phyloP scores from a whole-genome alignment of 2,329 filamentous ascomycete species.

The Cladosporium sp. region DNA sequence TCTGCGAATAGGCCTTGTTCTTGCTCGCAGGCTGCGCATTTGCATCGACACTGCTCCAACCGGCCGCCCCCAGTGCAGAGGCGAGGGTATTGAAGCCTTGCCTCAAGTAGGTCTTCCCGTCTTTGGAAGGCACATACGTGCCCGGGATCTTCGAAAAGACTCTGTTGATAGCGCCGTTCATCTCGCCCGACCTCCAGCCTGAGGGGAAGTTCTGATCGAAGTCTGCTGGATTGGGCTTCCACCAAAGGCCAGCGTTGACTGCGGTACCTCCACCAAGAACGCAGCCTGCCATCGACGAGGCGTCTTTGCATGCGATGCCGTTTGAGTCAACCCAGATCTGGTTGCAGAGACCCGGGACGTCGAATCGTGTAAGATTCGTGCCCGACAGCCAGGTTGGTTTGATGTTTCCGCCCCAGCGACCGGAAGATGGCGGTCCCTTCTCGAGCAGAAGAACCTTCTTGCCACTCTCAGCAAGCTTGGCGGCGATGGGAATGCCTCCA shows the following conservation, averaged over 20 bases:
- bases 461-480: slow-evolving; percentile 58
- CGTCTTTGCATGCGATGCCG: slow-evolving; percentile 61
- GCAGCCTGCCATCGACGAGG: slow-evolving; percentile 66
- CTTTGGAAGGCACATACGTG: slow-evolving; percentile 58
- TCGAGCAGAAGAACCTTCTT: slow-evolving; percentile 56
- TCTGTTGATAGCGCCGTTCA: slow-evolving; percentile 52
- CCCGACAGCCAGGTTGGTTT: slow-evolving; percentile 56
- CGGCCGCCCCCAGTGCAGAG: slow-evolving; percentile 50
- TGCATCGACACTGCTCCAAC: slow-evolving; percentile 58
- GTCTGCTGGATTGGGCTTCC: slow-evolving; percentile 58
- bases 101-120: slow-evolving; percentile 57
- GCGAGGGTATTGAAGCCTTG: slow-evolving; percentile 58
- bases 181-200: slow-evolving; percentile 64
- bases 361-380: slow-evolving; percentile 61
- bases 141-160: slow-evolving; percentile 65
- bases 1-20: slow-evolving; percentile 58
- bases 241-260: slow-evolving; percentile 64
- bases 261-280: slow-evolving; percentile 62
- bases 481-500: slow-evolving; percentile 53
- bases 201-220: slow-evolving; percentile 67
- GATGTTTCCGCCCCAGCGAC: slow-evolving; percentile 56
- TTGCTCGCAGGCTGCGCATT: slow-evolving; percentile 56
- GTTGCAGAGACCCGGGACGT: slow-evolving; percentile 65
- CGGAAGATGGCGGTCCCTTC: slow-evolving; percentile 50
- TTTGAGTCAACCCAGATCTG: slow-evolving; percentile 60